phyloP scores from a whole-genome alignment of 2,329 filamentous ascomycete species.

The Colletotrichum spinosum region DNA sequence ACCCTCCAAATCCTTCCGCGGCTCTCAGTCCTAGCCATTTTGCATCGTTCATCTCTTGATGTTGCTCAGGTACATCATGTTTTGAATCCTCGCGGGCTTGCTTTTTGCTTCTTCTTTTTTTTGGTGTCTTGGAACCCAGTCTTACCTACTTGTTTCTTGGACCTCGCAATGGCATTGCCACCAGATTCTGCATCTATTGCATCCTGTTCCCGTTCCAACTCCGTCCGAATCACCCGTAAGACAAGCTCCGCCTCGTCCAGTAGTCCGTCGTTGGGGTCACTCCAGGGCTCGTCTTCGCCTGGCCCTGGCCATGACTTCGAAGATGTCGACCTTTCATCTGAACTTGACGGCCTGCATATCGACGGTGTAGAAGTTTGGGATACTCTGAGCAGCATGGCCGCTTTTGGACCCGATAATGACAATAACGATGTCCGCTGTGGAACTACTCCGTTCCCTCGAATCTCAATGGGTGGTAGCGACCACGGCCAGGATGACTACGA shows the following conservation, averaged over 20 bases:
- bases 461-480: conserved; percentile 42
- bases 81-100: conserved; percentile 47
- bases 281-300: conserved; percentile 36
- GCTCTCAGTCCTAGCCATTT: conserved; percentile 26
- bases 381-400: conserved; percentile 54
- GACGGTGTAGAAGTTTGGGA: conserved; percentile 49
- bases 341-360: conserved; percentile 41
- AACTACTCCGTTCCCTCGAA: conserved; percentile 21
- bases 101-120: conserved; percentile 47
- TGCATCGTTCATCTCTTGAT: conserved; percentile 36
- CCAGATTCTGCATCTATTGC: conserved; percentile 45
- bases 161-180: conserved; percentile 48
- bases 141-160: conserved; percentile 46
- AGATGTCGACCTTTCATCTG: conserved; percentile 46
- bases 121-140: conserved; percentile 58
- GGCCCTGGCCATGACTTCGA: conserved; percentile 45
- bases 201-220: conserved; percentile 49
- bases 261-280: conserved; percentile 40
- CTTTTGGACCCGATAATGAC: conserved; percentile 52
- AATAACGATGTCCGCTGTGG: conserved; percentile 5
- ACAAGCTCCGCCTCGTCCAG: conserved; percentile 52
- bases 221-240: conserved; percentile 52
- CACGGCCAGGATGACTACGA: conserved; percentile 28
- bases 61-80: conserved; percentile 51
- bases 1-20: conserved; percentile 14